Evolutionary conservation across 768 basidiomycete species (phyloP).

Genomic region (Mycena epipterygia): DNA sequence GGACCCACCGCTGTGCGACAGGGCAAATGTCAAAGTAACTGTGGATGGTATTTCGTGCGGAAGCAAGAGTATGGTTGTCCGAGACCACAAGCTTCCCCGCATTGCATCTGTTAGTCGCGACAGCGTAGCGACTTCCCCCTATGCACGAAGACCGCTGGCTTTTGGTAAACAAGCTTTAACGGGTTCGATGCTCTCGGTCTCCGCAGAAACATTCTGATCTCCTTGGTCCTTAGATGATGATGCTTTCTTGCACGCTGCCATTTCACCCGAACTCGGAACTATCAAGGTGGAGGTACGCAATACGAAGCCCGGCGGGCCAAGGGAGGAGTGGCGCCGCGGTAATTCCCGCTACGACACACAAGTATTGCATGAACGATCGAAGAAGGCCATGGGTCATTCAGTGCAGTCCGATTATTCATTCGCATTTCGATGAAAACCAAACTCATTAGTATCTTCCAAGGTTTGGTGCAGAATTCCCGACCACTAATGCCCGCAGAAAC

Average conservation of each 20-base stretch:
- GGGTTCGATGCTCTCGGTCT: neutral
- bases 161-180: slow-evolving; percentile 24
- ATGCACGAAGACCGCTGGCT: neutral
- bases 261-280: slow-evolving; percentile 25
- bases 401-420: slow-evolving; percentile 17
- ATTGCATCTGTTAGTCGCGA: neutral
- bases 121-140: slow-evolving; percentile 8
- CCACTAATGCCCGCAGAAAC: neutral
- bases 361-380: slow-evolving; percentile 27
- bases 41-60: slow-evolving; percentile 19
- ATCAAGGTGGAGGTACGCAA: neutral
- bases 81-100: neutral
- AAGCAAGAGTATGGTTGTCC: neutral
- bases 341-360: neutral
- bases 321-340: neutral
- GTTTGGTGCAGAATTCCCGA: slow-evolving; percentile 14
- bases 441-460: neutral
- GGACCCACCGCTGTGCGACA: neutral
- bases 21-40: neutral
- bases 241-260: slow-evolving; percentile 2
- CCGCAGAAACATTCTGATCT: neutral
- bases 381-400: slow-evolving; percentile 32
- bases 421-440: neutral
- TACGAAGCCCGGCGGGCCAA: neutral
- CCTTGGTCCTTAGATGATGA: slow-evolving; percentile 14